phyloP scores from a whole-genome alignment of 306 rosid genomes.

The Cucumis sativus region DNA sequence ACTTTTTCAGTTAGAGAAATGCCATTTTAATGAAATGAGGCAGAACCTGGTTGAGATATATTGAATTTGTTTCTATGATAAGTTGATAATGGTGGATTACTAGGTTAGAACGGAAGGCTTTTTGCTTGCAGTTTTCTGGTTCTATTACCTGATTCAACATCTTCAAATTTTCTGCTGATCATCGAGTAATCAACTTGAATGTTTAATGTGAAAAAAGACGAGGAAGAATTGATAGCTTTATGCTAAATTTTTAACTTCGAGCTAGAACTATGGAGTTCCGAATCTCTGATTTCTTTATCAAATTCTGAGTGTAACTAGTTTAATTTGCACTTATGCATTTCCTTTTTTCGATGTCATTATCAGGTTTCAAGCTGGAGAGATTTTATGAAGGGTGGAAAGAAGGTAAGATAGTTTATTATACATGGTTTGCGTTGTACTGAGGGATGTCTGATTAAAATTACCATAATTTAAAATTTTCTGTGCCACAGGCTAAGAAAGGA shows the following conservation, averaged over 20 bases:
- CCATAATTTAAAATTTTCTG: neutral
- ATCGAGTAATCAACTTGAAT: neutral
- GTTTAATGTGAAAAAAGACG: neutral
- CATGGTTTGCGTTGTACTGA: neutral
- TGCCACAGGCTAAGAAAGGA: slow-evolving; percentile 68
- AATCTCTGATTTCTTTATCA: neutral
- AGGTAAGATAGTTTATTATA: slow-evolving; percentile 36
- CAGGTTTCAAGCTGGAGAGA: slow-evolving; percentile 99
- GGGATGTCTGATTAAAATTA: neutral
- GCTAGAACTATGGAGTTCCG: neutral
- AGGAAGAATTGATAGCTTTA: neutral
- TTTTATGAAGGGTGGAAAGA: slow-evolving; percentile 96
- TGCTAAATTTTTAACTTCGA: neutral
- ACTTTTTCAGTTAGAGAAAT: neutral
- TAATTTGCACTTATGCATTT: neutral
- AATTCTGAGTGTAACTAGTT: neutral
- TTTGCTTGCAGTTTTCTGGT: neutral
- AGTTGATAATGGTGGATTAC: neutral
- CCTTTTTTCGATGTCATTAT: slow-evolving; percentile 7
- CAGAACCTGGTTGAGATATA: neutral
- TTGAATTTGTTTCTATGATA: neutral
- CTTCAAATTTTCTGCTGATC: neutral
- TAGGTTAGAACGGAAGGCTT: neutral
- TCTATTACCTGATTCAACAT: neutral
- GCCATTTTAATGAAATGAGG: neutral